Percentiles rank a stretch among this genome's conserved stretches.
phyloP scores from a whole-genome alignment of 1,284 basidiomycete genomes.

The Fistulinella cinereoalba region DNA sequence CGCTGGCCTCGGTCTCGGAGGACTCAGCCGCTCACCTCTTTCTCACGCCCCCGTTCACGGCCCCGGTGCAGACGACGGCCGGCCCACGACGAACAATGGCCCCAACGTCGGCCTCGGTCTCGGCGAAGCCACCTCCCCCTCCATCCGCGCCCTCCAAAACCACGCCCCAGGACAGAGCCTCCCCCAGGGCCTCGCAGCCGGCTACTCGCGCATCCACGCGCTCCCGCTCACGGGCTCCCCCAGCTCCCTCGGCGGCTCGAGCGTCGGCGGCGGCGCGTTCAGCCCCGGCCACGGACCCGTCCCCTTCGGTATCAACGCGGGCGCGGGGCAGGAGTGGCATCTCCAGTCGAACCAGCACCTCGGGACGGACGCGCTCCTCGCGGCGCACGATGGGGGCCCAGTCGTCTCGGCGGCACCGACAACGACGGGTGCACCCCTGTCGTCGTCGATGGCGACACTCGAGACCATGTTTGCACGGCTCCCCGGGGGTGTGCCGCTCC shows the following conservation, averaged over 20 bases:
- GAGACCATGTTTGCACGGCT: conserved; percentile 50
- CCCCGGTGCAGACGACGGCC: conserved; percentile 35
- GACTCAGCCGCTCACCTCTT: conserved; percentile 31
- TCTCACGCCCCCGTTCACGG: conserved; percentile 29
- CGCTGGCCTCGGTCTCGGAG: conserved; percentile 25
- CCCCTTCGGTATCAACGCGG: conserved; percentile 32
- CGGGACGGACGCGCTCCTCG: conserved; percentile 11
- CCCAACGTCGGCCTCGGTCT: conserved; percentile 26
- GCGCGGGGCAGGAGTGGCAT: conserved; percentile 26
- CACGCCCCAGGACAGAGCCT: conserved; percentile 84
- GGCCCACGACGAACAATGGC: conserved; percentile 27
- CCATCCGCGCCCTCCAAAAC: conserved; percentile 64
- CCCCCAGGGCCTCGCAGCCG: conserved; percentile 85
- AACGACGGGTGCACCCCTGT: conserved; percentile 5
- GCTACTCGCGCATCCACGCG: conserved; percentile 81
- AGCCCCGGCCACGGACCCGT: conserved; percentile 33
- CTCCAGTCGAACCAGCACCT: conserved; percentile 31
- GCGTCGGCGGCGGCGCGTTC: conserved; percentile 26
- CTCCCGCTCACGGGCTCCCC: conserved; percentile 50
- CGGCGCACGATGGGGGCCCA: no score
- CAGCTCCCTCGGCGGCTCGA: conserved; percentile 29
- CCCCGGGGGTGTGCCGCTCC: conserved; percentile 34
- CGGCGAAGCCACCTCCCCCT: conserved; percentile 53
- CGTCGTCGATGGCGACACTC: conserved; percentile 34
- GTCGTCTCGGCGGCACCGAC: no score